phyloP scores from a whole-genome alignment of 2,329 filamentous ascomycete species.

The Paraphaeosphaeria sporulosa region DNA sequence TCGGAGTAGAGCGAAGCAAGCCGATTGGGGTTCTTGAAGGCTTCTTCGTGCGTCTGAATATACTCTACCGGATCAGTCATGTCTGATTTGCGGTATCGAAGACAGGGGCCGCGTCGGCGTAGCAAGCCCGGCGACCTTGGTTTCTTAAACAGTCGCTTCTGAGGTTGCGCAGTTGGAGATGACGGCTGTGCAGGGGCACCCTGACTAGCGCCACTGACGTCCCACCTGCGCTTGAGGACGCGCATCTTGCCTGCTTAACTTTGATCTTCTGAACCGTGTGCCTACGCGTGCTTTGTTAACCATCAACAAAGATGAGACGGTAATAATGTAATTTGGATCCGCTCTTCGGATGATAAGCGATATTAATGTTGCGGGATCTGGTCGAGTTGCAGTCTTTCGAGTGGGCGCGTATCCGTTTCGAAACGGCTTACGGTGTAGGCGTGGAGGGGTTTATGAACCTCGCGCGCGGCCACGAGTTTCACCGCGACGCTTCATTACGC shows the following conservation, averaged over 20 bases:
- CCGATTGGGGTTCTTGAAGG: slow-evolving; percentile 68
- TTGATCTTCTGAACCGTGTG: not conserved
- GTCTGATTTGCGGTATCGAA: slow-evolving; percentile 24
- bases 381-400: not conserved
- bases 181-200: slow-evolving; percentile 1
- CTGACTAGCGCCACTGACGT: not conserved
- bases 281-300: not conserved
- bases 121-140: not conserved
- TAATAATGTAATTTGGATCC: not conserved
- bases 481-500: not conserved
- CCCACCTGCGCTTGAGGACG: not conserved
- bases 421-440: not conserved
- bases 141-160: slow-evolving; percentile 6
- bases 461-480: not conserved
- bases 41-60: slow-evolving; percentile 58
- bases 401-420: not conserved
- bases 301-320: not conserved
- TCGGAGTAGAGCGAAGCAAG: slow-evolving; percentile 89
- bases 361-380: too few species aligned
- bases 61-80: slow-evolving; percentile 75
- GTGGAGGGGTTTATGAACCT: not conserved
- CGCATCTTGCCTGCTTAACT: not conserved
- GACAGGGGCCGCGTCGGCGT: not conserved
- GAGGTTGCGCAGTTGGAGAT: not conserved
- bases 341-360: not conserved